Percentiles rank a stretch among this genome's conserved stretches.
Evolutionary conservation across 2,329 filamentous ascomycete species (phyloP).

Genomic region (Zopfia rhizophila): DNA sequence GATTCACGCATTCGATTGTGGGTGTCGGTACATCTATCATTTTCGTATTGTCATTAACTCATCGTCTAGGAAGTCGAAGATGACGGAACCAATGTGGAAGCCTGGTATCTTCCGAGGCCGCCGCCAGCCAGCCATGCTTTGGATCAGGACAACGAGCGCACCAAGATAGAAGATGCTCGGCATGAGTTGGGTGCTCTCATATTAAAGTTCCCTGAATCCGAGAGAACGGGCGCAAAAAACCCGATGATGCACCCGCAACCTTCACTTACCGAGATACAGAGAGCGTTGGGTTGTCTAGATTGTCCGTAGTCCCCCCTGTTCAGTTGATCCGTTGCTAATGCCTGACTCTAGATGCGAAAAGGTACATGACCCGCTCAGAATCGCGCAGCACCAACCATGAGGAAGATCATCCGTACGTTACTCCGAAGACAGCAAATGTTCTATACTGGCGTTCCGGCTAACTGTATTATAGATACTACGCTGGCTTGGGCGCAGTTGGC

Average conservation of each 20-base stretch:
- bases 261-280: slow-evolving; percentile 53
- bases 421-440: no score
- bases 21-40: neutral
- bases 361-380: slow-evolving; percentile 26
- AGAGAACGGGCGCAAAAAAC: slow-evolving; percentile 43
- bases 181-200: slow-evolving; percentile 67
- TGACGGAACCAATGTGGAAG: slow-evolving; percentile 30
- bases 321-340: slow-evolving; percentile 21
- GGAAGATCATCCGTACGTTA: slow-evolving; percentile 48
- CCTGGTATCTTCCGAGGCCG: slow-evolving; percentile 48
- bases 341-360: slow-evolving; percentile 35
- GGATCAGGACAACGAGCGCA: slow-evolving; percentile 32
- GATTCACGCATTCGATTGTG: slow-evolving; percentile 58
- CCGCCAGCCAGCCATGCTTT: slow-evolving; percentile 31
- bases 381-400: slow-evolving; percentile 39
- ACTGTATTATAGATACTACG: slow-evolving; percentile 65
- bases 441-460: no score
- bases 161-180: slow-evolving; percentile 66
- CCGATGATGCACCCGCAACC: slow-evolving; percentile 43
- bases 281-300: slow-evolving; percentile 48
- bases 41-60: neutral
- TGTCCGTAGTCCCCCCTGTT: slow-evolving; percentile 31
- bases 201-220: slow-evolving; percentile 46
- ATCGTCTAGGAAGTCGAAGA: slow-evolving; percentile 40
- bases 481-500: slow-evolving; percentile 69